phyloP scores from a whole-genome alignment of 768 basidiomycete species.

The Ephemerocybe angulata region DNA sequence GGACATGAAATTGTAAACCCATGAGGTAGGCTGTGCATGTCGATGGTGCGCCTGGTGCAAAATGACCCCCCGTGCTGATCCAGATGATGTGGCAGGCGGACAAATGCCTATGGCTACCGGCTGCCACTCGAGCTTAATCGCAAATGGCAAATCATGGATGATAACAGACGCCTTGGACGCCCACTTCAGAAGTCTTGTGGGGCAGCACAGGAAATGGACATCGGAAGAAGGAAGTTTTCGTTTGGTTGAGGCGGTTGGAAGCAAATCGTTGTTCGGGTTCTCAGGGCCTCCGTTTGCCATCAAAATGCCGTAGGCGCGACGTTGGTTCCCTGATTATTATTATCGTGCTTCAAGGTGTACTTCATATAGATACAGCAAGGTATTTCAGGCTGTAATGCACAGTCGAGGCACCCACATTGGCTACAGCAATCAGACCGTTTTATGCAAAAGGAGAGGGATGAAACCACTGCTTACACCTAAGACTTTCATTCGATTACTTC shows the following conservation, averaged over 20 bases:
- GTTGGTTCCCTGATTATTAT: not conserved
- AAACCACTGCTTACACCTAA: too few relatives aligned
- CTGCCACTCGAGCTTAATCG: too few relatives aligned
- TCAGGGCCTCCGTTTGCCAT: slow-evolving; percentile 6
- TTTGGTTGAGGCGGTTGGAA: not conserved
- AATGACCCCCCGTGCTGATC: not conserved
- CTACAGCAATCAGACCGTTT: too few relatives aligned
- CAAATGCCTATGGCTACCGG: not conserved
- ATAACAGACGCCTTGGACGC: not conserved
- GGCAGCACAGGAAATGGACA: not conserved
- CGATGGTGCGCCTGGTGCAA: not conserved
- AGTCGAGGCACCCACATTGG: not conserved
- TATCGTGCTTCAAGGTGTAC: not conserved
- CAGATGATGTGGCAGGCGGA: slow-evolving; percentile 1
- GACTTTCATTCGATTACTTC: too few relatives aligned
- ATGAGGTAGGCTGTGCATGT: slow-evolving; percentile 5
- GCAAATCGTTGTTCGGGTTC: not conserved
- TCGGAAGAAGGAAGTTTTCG: not conserved
- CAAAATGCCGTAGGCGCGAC: not conserved
- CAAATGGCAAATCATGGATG: not conserved
- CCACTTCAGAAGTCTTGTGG: not conserved
- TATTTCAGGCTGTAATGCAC: too few relatives aligned
- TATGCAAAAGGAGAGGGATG: too few relatives aligned
- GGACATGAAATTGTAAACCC: slow-evolving; percentile 1
- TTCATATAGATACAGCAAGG: not conserved